These are phyloP conservation scores for Salmacisia buchloeana DNA, from an alignment of 1,284 basidiomycete genomes.

Conservation along the genomic window DNA sequence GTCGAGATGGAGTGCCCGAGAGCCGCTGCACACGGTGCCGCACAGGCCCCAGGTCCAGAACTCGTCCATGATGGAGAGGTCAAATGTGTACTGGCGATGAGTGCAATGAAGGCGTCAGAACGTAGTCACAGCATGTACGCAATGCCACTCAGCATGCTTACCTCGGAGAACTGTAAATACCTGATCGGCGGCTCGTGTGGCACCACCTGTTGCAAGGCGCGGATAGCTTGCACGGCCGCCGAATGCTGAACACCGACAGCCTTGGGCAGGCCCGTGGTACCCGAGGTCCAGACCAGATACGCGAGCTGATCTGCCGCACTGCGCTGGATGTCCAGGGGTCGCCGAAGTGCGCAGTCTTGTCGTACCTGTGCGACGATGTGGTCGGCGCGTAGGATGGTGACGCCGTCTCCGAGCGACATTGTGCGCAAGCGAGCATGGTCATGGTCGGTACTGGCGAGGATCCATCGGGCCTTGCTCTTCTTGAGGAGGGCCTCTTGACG, in stretches of 20 bases:
- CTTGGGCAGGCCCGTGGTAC: conserved; percentile 51
- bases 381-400: not conserved
- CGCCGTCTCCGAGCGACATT: not conserved
- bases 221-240: conserved; percentile 48
- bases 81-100: conserved; percentile 38
- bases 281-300: conserved; percentile 51
- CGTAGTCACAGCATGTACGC: too few relatives aligned
- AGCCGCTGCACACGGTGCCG: conserved; percentile 45
- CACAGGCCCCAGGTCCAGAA: conserved; percentile 48
- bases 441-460: conserved; percentile 11
- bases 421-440: not conserved
- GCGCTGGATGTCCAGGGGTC: not conserved
- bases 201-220: conserved; percentile 41
- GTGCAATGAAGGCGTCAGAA: not conserved
- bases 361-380: not conserved
- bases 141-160: too few relatives aligned
- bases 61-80: conserved; percentile 49
- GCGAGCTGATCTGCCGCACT: conserved; percentile 29
- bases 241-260: conserved; percentile 47
- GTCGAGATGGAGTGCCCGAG: conserved; percentile 34
- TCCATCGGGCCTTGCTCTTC: conserved; percentile 39
- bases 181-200: conserved; percentile 39
- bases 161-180: conserved; percentile 48
- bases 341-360: not conserved
- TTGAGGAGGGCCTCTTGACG: conserved; percentile 47